phyloP scores from a whole-genome alignment of 2,329 filamentous ascomycete genomes.

The Monilinia aucupariae region DNA sequence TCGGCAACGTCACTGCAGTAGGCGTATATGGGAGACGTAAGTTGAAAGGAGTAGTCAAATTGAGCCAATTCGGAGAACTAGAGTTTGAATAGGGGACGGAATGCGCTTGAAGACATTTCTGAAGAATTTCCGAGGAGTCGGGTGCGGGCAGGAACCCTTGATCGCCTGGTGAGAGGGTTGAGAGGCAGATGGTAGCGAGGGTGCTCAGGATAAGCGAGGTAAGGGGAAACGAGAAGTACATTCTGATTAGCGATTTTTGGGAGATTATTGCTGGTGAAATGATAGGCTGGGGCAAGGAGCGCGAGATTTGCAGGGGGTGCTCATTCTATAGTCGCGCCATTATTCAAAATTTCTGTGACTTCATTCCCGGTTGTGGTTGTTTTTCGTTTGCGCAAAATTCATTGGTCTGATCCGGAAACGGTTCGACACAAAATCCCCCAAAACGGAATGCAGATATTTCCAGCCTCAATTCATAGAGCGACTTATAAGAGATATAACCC shows the following conservation, averaged over 20 bases:
- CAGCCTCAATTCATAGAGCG: background rate
- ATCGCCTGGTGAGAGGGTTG: background rate
- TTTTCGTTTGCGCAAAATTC: background rate
- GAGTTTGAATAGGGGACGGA: conserved; percentile 12
- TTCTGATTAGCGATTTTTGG: background rate
- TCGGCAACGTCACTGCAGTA: conserved; percentile 24
- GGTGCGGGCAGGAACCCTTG: background rate
- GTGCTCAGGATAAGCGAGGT: conserved; percentile 1
- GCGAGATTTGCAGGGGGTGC: background rate
- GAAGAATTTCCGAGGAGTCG: background rate
- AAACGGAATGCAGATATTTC: background rate
- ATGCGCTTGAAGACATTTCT: conserved; percentile 1
- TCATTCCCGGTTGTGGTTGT: background rate
- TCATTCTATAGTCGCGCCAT: background rate
- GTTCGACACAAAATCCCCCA: background rate
- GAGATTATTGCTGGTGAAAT: background rate
- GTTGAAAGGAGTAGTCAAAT: conserved; percentile 23
- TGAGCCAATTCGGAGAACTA: conserved; percentile 14
- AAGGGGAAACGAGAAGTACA: background rate
- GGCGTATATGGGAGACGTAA: conserved; percentile 24
- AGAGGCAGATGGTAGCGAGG: background rate
- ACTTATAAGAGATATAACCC: too few species aligned
- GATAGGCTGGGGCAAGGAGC: background rate
- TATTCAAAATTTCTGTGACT: background rate
- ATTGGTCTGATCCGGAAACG: background rate